Percentiles rank a stretch among this genome's conserved stretches.
phyloP scores from a whole-genome alignment of 2,329 filamentous ascomycete species.

The Alternaria sp. region DNA sequence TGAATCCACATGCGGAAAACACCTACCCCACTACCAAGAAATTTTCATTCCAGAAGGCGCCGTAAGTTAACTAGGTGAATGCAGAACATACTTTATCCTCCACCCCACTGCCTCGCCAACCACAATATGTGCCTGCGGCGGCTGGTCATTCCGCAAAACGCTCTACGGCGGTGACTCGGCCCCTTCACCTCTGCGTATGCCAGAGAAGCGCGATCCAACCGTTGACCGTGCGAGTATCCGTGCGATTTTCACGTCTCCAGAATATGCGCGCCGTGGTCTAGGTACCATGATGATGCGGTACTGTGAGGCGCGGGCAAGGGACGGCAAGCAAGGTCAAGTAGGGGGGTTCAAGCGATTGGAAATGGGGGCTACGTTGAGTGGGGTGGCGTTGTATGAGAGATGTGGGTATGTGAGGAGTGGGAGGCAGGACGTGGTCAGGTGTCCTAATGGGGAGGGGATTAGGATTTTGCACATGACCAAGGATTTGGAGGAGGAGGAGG shows the following conservation, averaged over 20 bases:
- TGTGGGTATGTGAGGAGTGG: conserved; percentile 50
- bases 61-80: background rate
- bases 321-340: conserved; percentile 23
- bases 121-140: conserved; percentile 47
- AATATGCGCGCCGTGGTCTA: conserved; percentile 40
- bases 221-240: conserved; percentile 46
- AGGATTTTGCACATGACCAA: conserved; percentile 49
- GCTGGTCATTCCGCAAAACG: conserved; percentile 49
- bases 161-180: conserved; percentile 48
- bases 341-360: conserved; percentile 43
- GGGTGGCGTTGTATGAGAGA: conserved; percentile 46
- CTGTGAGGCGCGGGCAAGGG: conserved; percentile 42
- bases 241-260: conserved; percentile 49
- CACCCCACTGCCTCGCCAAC: conserved; percentile 31
- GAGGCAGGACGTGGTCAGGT: conserved; percentile 43
- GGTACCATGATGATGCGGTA: conserved; percentile 53
- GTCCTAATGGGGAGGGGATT: conserved; percentile 47
- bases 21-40: background rate
- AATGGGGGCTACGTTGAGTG: conserved; percentile 50
- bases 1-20: background rate
- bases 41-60: background rate
- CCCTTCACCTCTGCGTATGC: conserved; percentile 41
- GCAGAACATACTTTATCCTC: conserved; percentile 48
- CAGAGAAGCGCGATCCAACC: conserved; percentile 40
- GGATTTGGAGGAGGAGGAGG: conserved; percentile 26